Base-by-base conservation (phyloP, 768 basidiomycete species). In the Suillus occidentalis region DNA sequence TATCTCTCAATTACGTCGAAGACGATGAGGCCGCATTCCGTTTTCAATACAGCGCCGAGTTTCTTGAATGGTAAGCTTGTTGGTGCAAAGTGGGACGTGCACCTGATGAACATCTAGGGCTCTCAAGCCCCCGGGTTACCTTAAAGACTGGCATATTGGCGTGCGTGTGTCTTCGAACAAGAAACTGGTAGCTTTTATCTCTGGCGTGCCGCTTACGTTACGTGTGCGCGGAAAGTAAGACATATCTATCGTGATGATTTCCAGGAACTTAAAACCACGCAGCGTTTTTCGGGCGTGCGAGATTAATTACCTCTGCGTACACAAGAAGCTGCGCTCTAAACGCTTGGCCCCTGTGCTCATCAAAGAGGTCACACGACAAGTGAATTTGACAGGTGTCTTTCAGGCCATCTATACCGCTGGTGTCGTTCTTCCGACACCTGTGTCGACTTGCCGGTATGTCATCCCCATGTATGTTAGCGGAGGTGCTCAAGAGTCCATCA, bases 381-480 rank as follows among this genome's bases (percentile, higher is more conserved):
- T 92, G 61, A 87, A 99, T 75, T 83, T 99, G 43, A 85, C 87
- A 67, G 93, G 93, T 39, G 83, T 97, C 61, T 98, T 97, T 81
- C 97, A 99, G 76, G 97, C 97, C 9, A 91, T 99, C 60, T 99
- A 99, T 76, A 99, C 97, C 0, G 96, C 88, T 20, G 97, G 97
- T 2, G 87, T 95, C 31, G 88, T 97, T 50, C 81, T 99, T 13
- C 97, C 97, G 10, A 99, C 97, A 0, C 97, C 97, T 0, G 86
- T 99, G 22, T 87, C 94, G 4, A 89, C 89, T 13, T 95, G 92
- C 76, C 83, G 87, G 90, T 91, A 72, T 63, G 86, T 67, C 63
- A 25, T 6, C 18, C 10, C 42, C 50, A 18, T 59, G 34, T 43
- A 43, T 60, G 49, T 34, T 14, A 47, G 5, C 28, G 58, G 40